Evolutionary conservation across 2,329 filamentous ascomycete species (phyloP).

Genomic region (Lachnellula willkommii): DNA sequence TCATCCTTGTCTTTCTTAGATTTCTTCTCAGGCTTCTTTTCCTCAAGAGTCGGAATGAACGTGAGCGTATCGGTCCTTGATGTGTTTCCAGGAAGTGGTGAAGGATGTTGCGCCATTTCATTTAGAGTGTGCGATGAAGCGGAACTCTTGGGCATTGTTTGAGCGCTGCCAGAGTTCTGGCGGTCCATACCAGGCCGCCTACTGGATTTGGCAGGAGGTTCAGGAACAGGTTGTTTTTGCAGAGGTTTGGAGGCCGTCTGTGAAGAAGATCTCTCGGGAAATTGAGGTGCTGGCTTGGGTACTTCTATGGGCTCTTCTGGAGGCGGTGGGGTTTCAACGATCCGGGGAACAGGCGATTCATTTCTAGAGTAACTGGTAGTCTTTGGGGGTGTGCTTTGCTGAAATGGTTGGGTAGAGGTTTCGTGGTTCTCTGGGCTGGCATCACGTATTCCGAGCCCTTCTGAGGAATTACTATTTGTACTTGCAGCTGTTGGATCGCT

Average conservation of each 20-base stretch:
- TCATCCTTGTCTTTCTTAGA: constrained; percentile 65
- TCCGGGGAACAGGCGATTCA: constrained; percentile 46
- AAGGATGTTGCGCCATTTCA: constrained; percentile 60
- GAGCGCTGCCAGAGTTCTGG: constrained; percentile 21
- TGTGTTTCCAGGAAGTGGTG: constrained; percentile 64
- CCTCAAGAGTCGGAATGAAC: constrained; percentile 74
- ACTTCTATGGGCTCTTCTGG: constrained; percentile 19
- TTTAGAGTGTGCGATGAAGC: constrained; percentile 34
- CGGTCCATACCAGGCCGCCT: constrained; percentile 37
- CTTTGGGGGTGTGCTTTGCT: constrained; percentile 29
- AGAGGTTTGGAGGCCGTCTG: constrained; percentile 33
- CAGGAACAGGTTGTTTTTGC: constrained; percentile 33
- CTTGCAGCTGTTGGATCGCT: constrained; percentile 6
- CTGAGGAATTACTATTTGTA: constrained; percentile 8
- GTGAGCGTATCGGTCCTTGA: constrained; percentile 72
- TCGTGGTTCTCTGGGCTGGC: not conserved
- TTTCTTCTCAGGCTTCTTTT: constrained; percentile 70
- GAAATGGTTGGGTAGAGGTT: constrained; percentile 3
- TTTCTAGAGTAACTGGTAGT: constrained; percentile 26
- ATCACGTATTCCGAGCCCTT: constrained; percentile 13
- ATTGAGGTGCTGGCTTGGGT: constrained; percentile 32
- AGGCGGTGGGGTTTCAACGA: constrained; percentile 58
- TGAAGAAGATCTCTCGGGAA: constrained; percentile 52
- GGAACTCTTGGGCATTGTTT: constrained; percentile 19
- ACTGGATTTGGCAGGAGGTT: constrained; percentile 44